Conservation (phyloP, 176 grass and related monocot genomes). For the Cymbopogon citratus region DNA sequence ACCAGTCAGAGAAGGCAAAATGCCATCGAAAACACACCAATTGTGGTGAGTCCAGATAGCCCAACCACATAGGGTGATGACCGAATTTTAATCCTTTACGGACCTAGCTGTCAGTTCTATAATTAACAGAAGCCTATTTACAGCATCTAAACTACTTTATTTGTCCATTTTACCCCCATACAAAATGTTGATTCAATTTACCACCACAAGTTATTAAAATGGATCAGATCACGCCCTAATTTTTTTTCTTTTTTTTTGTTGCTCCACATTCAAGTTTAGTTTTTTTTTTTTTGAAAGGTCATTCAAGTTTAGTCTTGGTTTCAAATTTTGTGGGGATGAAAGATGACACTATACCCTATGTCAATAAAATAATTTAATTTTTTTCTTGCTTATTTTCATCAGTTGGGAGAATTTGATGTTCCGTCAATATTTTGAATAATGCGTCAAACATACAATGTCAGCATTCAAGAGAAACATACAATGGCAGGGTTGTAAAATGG, state of each 20-base stretch:
- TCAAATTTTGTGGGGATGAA: background rate
- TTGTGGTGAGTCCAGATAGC: background rate
- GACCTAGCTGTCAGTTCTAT: background rate
- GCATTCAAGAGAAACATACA: background rate
- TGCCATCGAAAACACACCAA: background rate
- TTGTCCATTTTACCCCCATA: background rate
- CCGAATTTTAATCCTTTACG: background rate
- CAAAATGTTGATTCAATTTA: background rate
- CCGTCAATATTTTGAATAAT: background rate
- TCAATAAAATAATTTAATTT: background rate
- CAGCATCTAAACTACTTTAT: background rate
- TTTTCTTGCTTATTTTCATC: background rate
- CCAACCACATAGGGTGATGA: background rate
- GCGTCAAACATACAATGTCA: background rate
- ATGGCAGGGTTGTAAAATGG: background rate
- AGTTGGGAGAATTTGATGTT: background rate
- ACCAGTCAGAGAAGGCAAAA: background rate
- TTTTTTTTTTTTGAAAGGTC: background rate
- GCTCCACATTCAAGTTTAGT: background rate
- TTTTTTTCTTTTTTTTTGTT: background rate
- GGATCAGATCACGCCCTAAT: background rate
- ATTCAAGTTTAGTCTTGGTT: background rate
- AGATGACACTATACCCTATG: background rate
- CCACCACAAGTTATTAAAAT: background rate
- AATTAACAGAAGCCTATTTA: background rate